Evolutionary conservation across 805 yeast species (phyloP).

Genomic region (Kluyveromyces aestuarii): DNA sequence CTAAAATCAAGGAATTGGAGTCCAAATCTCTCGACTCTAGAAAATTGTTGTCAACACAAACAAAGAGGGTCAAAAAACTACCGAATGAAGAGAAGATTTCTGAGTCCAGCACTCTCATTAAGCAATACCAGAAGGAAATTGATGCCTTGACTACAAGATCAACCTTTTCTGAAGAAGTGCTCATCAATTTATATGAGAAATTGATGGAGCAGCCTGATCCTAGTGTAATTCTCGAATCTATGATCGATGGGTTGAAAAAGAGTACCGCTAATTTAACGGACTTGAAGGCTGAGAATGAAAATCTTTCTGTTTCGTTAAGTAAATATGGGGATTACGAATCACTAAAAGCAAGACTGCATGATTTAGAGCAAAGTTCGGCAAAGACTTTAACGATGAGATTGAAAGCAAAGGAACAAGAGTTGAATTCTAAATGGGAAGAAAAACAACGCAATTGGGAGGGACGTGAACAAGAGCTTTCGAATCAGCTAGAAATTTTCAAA

Average conservation of each 20-base stretch:
- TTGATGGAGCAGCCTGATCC: constrained; percentile 94
- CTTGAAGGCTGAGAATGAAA: constrained; percentile 44
- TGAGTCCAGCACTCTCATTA: constrained; percentile 39
- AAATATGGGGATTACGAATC: constrained; percentile 72
- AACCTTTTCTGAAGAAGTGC: constrained; percentile 61
- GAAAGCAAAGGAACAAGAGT: constrained; percentile 65
- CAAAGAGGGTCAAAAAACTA: constrained; percentile 73
- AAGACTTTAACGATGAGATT: constrained; percentile 45
- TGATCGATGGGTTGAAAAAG: constrained; percentile 46
- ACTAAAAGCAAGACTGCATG: constrained; percentile 50
- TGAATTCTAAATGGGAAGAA: constrained; percentile 60
- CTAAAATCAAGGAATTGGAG: constrained; percentile 64
- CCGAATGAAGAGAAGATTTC: constrained; percentile 56
- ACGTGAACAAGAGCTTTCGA: constrained; percentile 43
- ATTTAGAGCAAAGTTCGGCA: constrained; percentile 52
- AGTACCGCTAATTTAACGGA: constrained; percentile 44
- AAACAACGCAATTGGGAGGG: constrained; percentile 60
- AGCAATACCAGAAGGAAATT: constrained; percentile 78
- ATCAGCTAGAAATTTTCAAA: constrained; percentile 43
- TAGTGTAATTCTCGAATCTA: constrained; percentile 61
- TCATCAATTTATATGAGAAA: constrained; percentile 64
- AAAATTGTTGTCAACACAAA: constrained; percentile 67
- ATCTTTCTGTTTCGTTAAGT: constrained; percentile 37
- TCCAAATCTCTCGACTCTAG: constrained; percentile 58
- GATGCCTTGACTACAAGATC: constrained; percentile 73